Base-by-base conservation (phyloP, 345 rosid species). In the Gossypium thurberi region DNA sequence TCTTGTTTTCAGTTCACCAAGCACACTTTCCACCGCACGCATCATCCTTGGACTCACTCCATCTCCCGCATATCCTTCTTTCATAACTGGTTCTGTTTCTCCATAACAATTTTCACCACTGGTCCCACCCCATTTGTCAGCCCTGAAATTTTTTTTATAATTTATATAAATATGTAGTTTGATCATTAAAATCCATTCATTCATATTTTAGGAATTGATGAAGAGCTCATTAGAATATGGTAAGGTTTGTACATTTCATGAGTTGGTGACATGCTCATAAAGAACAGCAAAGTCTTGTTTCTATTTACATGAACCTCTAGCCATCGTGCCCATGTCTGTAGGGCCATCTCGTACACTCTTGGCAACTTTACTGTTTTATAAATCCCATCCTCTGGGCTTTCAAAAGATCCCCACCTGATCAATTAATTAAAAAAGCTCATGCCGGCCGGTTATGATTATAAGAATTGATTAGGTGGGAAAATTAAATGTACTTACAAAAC, bases 201-300 rank as follows among this genome's bases (percentile, higher is more conserved):
- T 33, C 40, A 33, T 33, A 33, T 33, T 5, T 33, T 5, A 33
- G 40, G 40, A 33, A 33, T 33, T 33, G 40, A 33, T 4, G 7
- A 33, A 5, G 1, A 33, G 40, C 40, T 33, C 7, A 33, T 5
- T 33, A 33, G 40, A 33, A 33, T 33, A 33, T 33, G 5, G 40
- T 33, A 33, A 5, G 40, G 40, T 33, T 33, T 33, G 40, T 33
- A 92, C 99, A 85, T 92, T 81, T 88, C 81, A 57, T 95, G 98
- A 60, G 91, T 89, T 23, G 99, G 99, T 42, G 98, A 92, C 94
- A 87, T 87, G 84, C 87, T 88, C 52, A 80, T 83, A 78, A 95
- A 95, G 84, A 95, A 89, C 74, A 91, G 75, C 26, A 81, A 84
- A 75, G 99, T 95, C 25, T 79, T 90, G 73, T 79, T 83, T 26